Evolutionary conservation across 805 yeast species (phyloP), one percentile per base, ranked within the genome.

Genomic region (Yarrowia sp.): DNA sequence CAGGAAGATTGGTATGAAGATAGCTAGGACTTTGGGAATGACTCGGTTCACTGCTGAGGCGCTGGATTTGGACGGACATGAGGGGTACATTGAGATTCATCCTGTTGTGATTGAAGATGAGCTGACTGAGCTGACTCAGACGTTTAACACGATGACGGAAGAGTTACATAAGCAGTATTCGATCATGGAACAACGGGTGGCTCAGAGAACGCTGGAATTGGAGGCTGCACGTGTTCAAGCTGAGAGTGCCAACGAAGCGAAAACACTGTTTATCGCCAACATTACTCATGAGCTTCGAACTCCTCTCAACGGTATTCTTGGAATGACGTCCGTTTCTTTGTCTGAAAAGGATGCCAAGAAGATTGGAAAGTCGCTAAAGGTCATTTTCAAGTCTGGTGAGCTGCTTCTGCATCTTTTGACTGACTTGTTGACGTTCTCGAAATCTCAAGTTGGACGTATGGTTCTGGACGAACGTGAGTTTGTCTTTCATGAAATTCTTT

Each of bases 251-350:
- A 93, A 92, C 75, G 97, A 90, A 71, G 97, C 98, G 4, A 95
- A 93, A 73, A 90, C 97, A 7, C 89, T 90, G 11, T 91, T 91
- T 74, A 89, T 91, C 72, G 96, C 97, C n/a, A 92, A 91, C 71
- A 90, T 91, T 35, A 89, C 96, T 0, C 97, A 91, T 74, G 99
- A 93, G 77, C 81, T 93, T 71, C 82, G 98, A 69, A 93, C 98
- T 0, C 99, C 99, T 1, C 78, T 93, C 70, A 93, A 95, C 75
- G 99, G 98, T 74, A 93, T 93, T 33, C 78, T 95, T 65, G 99
- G 99, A 66, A 90, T 93, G 96, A 88, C 98, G 0, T 88, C 96
- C 1, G 89, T 93, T 65, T 92, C 97, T 1, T 84, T 90, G 87
- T 92, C 88, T 28, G 98, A 95, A 73, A 79, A 79, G 17, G 92